Percentiles rank a stretch among this genome's conserved stretches.
phyloP scores from a whole-genome alignment of 1,284 basidiomycete genomes.

The Ganoderma leucocontextum region DNA sequence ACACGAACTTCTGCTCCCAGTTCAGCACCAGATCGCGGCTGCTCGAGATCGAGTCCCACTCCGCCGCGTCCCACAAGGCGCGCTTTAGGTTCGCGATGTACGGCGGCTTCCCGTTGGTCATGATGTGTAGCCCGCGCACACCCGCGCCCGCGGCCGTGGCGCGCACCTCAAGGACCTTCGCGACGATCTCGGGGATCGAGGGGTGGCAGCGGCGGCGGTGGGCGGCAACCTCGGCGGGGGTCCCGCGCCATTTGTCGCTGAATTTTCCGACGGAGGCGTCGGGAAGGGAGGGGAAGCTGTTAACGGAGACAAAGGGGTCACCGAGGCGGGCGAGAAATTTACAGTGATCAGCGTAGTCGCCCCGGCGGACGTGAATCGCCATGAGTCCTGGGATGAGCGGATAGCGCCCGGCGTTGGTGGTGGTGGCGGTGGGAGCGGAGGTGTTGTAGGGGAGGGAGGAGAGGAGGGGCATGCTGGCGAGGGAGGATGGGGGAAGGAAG shows the following conservation, averaged over 20 bases:
- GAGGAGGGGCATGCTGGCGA: conserved; percentile 11
- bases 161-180: conserved; percentile 48
- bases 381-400: conserved; percentile 50
- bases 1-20: conserved; percentile 48
- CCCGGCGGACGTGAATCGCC: conserved; percentile 67
- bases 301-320: conserved; percentile 51
- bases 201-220: conserved; percentile 60
- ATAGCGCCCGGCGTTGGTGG: neutral
- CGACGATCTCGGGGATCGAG: conserved; percentile 52
- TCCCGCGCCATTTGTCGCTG: neutral
- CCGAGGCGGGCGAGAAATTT: conserved; percentile 50
- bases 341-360: conserved; percentile 66
- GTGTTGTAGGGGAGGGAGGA: conserved; percentile 30
- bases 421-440: conserved; percentile 7
- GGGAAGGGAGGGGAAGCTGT: conserved; percentile 50
- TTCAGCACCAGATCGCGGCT: conserved; percentile 47
- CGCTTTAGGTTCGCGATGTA: conserved; percentile 52
- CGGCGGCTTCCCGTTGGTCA: conserved; percentile 59
- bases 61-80: conserved; percentile 40
- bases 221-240: neutral
- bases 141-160: conserved; percentile 32
- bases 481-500: conserved; percentile 38
- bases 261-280: neutral
- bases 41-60: conserved; percentile 39
- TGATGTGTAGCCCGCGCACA: conserved; percentile 54